Percentiles rank a stretch among this genome's conserved stretches.
Evolutionary conservation across 2,329 filamentous ascomycete genomes (phyloP).

Genomic region (Fusarium kyushuense): DNA sequence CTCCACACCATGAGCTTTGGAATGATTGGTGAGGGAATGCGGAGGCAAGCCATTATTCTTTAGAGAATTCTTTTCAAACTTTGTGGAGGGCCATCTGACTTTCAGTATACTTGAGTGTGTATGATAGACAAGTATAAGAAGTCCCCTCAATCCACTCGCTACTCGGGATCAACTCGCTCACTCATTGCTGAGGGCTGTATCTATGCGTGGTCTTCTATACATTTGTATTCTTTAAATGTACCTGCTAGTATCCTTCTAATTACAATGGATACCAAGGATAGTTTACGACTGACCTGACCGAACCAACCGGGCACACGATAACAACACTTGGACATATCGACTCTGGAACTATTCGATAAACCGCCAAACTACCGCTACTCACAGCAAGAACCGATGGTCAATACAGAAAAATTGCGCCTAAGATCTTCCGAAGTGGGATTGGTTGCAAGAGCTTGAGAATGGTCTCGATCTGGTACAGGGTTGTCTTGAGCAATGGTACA

Average conservation of each 20-base stretch:
- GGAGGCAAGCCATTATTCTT: constrained; percentile 40
- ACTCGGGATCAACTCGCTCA: background rate
- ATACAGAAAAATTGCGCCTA: background rate
- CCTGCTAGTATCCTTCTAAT: background rate
- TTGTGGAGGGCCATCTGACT: constrained; percentile 35
- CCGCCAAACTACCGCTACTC: background rate
- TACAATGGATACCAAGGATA: background rate
- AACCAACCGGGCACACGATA: background rate
- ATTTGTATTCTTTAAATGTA: background rate
- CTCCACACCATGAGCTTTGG: constrained; percentile 37
- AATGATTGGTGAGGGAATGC: constrained; percentile 41
- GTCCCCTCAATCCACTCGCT: constrained; percentile 3
- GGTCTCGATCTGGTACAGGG: background rate
- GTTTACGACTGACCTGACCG: background rate
- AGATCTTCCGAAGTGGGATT: background rate
- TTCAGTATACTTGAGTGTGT: constrained; percentile 3
- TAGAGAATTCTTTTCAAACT: constrained; percentile 40
- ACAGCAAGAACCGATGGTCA: background rate
- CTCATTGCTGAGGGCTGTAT: background rate
- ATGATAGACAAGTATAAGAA: constrained; percentile 31
- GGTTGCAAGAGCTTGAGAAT: constrained; percentile 23
- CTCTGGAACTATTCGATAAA: constrained; percentile 11
- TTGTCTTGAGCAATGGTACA: constrained; percentile 7
- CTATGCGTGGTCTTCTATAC: no score
- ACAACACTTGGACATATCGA: background rate